phyloP scores from a whole-genome alignment of 305 asterid species.

The Rubia balearica region DNA sequence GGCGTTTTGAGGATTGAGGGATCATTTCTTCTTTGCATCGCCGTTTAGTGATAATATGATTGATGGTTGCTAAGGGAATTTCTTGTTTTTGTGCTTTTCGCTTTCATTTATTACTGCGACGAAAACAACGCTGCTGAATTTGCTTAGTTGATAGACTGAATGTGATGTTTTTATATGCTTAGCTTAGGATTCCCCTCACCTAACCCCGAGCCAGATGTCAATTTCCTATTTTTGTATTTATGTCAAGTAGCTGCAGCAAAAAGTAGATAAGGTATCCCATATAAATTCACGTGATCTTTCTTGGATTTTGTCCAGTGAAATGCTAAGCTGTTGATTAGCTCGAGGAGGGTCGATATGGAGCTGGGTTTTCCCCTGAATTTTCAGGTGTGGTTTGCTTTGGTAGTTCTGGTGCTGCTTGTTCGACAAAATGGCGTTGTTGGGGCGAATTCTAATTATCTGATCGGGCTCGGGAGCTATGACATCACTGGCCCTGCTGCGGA shows the following conservation, averaged over 20 bases:
- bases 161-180: background rate
- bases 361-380: slow-evolving; percentile 7
- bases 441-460: slow-evolving; percentile 58
- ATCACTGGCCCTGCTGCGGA: slow-evolving; percentile 99
- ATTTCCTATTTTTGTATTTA: background rate
- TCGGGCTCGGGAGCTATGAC: slow-evolving; percentile 95
- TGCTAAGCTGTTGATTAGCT: slow-evolving; percentile 13
- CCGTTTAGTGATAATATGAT: background rate
- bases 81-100: slow-evolving; percentile 3
- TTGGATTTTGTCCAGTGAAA: slow-evolving; percentile 3
- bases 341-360: slow-evolving; percentile 13
- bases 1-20: background rate
- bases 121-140: background rate
- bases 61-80: background rate
- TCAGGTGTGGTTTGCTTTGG: slow-evolving; percentile 35
- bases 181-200: slow-evolving; percentile 1
- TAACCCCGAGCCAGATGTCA: background rate
- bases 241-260: background rate
- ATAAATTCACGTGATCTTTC: background rate
- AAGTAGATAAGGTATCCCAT: background rate
- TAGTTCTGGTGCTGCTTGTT: slow-evolving; percentile 37
- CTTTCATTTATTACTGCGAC: background rate
- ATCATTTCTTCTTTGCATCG: background rate
- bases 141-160: slow-evolving; percentile 4
- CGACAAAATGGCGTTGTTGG: slow-evolving; percentile 36